Evolutionary conservation across 1,284 basidiomycete genomes (phyloP).

Genomic region (Pyrrhoderma noxium): DNA sequence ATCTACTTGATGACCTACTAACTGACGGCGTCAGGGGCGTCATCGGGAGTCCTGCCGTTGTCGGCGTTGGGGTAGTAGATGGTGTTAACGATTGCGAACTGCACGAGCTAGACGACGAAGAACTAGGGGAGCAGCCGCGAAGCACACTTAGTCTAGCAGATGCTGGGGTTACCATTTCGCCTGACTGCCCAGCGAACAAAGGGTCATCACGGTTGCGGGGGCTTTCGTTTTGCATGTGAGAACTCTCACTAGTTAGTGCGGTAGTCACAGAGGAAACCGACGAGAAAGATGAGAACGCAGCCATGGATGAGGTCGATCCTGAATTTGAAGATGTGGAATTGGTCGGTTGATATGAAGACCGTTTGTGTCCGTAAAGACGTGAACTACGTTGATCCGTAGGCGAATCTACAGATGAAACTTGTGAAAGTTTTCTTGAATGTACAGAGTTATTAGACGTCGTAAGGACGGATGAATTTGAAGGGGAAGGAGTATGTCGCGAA

Average conservation of each 20-base stretch:
- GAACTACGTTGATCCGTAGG: too few species aligned
- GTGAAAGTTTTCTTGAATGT: too few species aligned
- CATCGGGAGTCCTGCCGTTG: constrained; percentile 2
- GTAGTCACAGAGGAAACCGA: constrained; percentile 16
- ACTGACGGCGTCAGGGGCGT: background rate
- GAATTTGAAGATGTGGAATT: constrained; percentile 11
- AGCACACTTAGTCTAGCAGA: too few species aligned
- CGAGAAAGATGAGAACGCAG: constrained; percentile 1
- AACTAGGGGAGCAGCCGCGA: too few species aligned
- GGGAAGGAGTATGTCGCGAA: too few species aligned
- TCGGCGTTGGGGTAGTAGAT: background rate
- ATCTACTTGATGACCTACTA: background rate
- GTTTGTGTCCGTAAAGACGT: too few species aligned
- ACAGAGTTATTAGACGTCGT: too few species aligned
- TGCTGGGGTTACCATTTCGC: too few species aligned
- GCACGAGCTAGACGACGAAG: background rate
- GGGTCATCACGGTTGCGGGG: constrained; percentile 6
- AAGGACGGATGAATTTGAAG: too few species aligned
- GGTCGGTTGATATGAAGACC: constrained; percentile 7
- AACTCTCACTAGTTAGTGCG: background rate
- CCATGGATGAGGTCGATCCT: constrained; percentile 13
- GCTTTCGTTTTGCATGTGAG: too few species aligned
- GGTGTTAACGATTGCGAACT: constrained; percentile 4
- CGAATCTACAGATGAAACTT: too few species aligned
- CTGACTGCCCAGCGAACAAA: constrained; percentile 1